phyloP scores from a whole-genome alignment of 352 stramenopile species.

The Globisporangium acanthophoron region DNA sequence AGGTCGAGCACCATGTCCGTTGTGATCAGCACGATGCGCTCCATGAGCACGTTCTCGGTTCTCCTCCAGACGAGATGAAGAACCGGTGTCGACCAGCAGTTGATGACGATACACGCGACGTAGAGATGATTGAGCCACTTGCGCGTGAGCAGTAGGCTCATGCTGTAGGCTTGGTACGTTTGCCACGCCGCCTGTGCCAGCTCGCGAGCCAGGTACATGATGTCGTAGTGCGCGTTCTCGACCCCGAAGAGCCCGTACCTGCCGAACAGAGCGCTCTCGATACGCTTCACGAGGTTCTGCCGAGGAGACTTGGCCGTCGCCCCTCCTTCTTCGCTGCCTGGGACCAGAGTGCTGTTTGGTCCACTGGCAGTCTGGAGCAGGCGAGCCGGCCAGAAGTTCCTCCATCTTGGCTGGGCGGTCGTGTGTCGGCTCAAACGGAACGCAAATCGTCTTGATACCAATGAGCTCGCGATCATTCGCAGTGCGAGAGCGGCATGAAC shows the following conservation, averaged over 20 bases:
- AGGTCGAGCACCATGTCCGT: slow-evolving; percentile 17
- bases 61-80: slow-evolving; percentile 2
- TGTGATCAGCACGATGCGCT: slow-evolving; percentile 9
- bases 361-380: too few relatives aligned
- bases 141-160: slow-evolving; percentile 12
- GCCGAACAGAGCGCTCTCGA: background rate
- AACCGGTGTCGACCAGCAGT: slow-evolving; percentile 20
- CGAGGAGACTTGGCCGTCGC: too few relatives aligned
- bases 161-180: slow-evolving; percentile 21
- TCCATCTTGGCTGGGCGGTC: too few relatives aligned
- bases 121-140: slow-evolving; percentile 12
- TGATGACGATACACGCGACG: slow-evolving; percentile 13
- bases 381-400: too few relatives aligned
- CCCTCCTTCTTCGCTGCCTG: too few relatives aligned
- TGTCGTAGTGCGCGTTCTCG: slow-evolving; percentile 17
- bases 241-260: slow-evolving; percentile 15
- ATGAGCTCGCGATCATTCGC: too few relatives aligned
- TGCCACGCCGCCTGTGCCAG: slow-evolving; percentile 19
- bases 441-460: too few relatives aligned
- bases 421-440: too few relatives aligned
- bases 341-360: too few relatives aligned
- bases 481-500: too few relatives aligned
- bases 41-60: slow-evolving; percentile 1
- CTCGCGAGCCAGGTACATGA: slow-evolving; percentile 16
- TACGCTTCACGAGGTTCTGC: too few relatives aligned